Conservation (phyloP, 2,329 filamentous ascomycete species). For the Colletotrichum lupini region DNA sequence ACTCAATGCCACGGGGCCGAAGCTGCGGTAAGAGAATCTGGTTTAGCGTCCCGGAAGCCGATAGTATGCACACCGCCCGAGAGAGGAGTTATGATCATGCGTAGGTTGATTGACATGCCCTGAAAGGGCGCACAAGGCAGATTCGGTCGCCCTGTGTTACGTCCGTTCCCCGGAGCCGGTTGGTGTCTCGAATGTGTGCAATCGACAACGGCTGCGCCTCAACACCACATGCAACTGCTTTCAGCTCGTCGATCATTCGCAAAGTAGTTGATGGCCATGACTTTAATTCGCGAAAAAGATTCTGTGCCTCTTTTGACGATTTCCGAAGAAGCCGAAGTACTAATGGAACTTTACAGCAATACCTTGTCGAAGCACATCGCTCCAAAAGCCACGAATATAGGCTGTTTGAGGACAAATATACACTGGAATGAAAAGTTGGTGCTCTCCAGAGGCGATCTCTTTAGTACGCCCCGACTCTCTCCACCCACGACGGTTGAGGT, state of each 20-base stretch:
- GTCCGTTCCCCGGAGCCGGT: not conserved
- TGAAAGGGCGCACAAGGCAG: constrained; percentile 11
- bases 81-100: not conserved
- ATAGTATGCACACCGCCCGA: not conserved
- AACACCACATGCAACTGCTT: not conserved
- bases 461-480: constrained; percentile 58
- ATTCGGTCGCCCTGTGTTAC: constrained; percentile 16
- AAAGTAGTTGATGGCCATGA: not conserved
- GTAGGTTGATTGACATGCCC: not conserved
- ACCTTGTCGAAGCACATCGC: not conserved
- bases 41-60: constrained; percentile 5
- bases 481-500: constrained; percentile 52
- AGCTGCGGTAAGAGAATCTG: not conserved
- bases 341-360: not conserved
- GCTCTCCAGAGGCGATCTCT: not conserved
- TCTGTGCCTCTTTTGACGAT: not conserved
- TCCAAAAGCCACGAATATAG: not conserved
- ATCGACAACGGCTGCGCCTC: constrained; percentile 1
- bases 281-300: no score
- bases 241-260: not conserved
- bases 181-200: not conserved
- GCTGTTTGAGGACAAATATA: no score
- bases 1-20: not conserved
- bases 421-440: not conserved
- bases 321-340: not conserved